Base-by-base conservation (phyloP, 83 land plant species). In the Picea abies region DNA sequence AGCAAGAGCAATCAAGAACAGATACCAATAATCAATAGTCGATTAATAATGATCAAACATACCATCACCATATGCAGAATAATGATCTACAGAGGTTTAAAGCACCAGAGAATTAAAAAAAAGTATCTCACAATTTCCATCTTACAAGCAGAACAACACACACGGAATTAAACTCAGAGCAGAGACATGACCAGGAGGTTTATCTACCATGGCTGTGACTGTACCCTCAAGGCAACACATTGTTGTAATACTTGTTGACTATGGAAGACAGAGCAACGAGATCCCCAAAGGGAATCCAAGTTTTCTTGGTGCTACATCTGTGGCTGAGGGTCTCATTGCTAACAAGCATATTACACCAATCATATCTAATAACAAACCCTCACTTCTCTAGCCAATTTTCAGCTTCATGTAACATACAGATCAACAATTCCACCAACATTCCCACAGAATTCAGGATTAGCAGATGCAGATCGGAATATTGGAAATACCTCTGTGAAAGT, bases 251-350 rank as follows among this genome's bases (percentile, higher is more conserved):
- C 70, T 91, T 88, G 79, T 87, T 86, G 63, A 91, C 93, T 14
- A 91, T 90, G n/a, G 94, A 67, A 5, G 90, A 92, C 26, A 92
- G 25, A 65, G 94, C 91, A n/a, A 90, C 90, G 26, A 90, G 83
- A 78, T 90, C 92, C 65, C 92, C 96, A n/a, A 93, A 89, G 91
- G 88, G 72, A 22, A 39, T 84, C 44, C 87, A 83, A 78, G 82
- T 22, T 0, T 87, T 5, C 87, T 87, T 22, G 85, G 83, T 66
- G 35, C 87, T 60, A 47, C 80, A 8, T 5, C 76, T 81, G 89
- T 87, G 41, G 78, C 67, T 80, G 91, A 90, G 68, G 88, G 83
- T 9, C 84, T 69, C 68, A 1, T 86, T 25, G 75, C 29, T 88
- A 86, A 67, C 84, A 79, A 64, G 71, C 88, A 29, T 86, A 79